Evolutionary conservation across 75 land plant species (phyloP).

Genomic region (Adiantum capillusveneris): DNA sequence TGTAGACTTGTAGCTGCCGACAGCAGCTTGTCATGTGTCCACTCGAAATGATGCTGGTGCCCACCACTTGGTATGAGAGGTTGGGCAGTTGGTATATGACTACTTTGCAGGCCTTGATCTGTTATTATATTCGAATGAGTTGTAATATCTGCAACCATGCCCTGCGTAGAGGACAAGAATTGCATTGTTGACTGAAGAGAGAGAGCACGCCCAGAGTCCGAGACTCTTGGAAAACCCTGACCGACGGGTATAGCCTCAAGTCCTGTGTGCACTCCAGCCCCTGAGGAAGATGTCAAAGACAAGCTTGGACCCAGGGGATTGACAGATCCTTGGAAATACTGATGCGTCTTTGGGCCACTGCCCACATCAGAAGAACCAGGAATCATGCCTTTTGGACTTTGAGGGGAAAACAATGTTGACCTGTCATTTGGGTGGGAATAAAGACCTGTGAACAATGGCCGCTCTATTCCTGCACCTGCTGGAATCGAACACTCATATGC

Average conservation of each 20-base stretch:
- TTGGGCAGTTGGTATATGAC: slow-evolving; percentile 1
- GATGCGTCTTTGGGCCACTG: slow-evolving; percentile 10
- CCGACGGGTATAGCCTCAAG: slow-evolving; percentile 24
- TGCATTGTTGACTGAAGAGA: slow-evolving; percentile 96
- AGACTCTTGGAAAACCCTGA: slow-evolving; percentile 38
- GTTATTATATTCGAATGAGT: neutral
- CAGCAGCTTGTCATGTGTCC: slow-evolving; percentile 1
- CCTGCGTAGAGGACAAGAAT: slow-evolving; percentile 36
- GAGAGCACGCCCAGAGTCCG: slow-evolving; percentile 94
- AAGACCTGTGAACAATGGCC: slow-evolving; percentile 12
- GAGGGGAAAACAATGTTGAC: slow-evolving; percentile 12
- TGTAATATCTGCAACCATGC: slow-evolving; percentile 4
- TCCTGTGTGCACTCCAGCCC: slow-evolving; percentile 27
- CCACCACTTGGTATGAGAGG: neutral
- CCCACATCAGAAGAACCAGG: slow-evolving; percentile 1
- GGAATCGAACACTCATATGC: slow-evolving; percentile 4
- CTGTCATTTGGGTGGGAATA: slow-evolving; percentile 10
- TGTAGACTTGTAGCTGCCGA: neutral
- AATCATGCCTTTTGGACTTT: slow-evolving; percentile 18
- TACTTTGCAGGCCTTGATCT: neutral
- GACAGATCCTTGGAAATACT: slow-evolving; percentile 24
- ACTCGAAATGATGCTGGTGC: slow-evolving; percentile 2
- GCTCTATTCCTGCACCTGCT: slow-evolving; percentile 11
- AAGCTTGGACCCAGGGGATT: slow-evolving; percentile 28
- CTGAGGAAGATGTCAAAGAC: slow-evolving; percentile 25